Conservation (phyloP, 192 early-diverging fungal species). For the Funneliformis mosseae region DNA sequence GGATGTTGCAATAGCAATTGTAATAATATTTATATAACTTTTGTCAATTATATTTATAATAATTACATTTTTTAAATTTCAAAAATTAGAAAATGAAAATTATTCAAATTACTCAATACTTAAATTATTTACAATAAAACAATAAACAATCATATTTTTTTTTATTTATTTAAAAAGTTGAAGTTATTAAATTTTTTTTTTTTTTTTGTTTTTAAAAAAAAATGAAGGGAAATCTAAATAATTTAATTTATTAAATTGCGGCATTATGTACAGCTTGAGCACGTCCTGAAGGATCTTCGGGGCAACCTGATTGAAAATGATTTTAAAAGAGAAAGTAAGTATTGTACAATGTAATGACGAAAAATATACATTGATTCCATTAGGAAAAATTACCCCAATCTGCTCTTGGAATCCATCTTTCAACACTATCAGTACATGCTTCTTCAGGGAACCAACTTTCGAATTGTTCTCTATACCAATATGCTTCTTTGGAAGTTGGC, state of each 20-base stretch:
- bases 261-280: constrained; percentile 89
- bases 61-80: no score
- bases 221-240: not conserved
- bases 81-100: no score
- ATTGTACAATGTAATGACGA: not conserved
- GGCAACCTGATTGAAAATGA: constrained; percentile 59
- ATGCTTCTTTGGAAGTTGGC: constrained; percentile 96
- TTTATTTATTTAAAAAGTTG: no score
- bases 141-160: no score
- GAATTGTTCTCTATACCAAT: constrained; percentile 92
- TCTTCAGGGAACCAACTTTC: constrained; percentile 92
- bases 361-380: no score
- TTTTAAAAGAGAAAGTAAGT: not conserved
- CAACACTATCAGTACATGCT: constrained; percentile 86
- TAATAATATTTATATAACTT: no score
- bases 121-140: no score
- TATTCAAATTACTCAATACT: no score
- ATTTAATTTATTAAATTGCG: constrained; percentile 39
- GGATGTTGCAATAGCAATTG: no score
- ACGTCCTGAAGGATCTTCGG: constrained; percentile 96
- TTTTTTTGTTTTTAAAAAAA: not conserved
- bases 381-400: constrained; percentile 74
- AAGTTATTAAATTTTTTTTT: no score
- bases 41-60: no score
- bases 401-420: constrained; percentile 92